A percentile compares a stretch with the other conserved stretches of the same genome.
Evolutionary conservation across 192 early-diverging fungal species (phyloP).

Genomic region (Glomus cerebriforme): DNA sequence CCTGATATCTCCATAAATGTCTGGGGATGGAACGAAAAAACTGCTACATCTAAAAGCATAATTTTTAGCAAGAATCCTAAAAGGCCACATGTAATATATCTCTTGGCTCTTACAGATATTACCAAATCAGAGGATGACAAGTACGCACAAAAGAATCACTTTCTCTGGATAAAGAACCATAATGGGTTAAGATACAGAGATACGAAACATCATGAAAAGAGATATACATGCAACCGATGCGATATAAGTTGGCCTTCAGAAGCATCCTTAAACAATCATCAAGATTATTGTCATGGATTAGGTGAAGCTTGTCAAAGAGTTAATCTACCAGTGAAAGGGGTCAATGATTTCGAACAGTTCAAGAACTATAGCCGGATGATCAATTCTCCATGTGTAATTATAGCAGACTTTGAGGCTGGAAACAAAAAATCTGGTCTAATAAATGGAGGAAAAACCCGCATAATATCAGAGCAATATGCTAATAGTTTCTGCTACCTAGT

Average conservation of each 20-base stretch:
- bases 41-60: no score
- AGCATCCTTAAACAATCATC: neutral
- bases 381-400: neutral
- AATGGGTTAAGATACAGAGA: neutral
- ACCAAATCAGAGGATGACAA: no score
- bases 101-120: no score
- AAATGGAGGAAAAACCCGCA: no score
- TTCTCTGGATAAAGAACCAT: neutral
- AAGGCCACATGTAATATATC: constrained; percentile 13
- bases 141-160: no score
- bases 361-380: neutral
- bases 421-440: no score
- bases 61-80: neutral
- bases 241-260: neutral
- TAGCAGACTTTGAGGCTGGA: neutral
- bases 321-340: neutral
- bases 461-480: no score
- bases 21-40: neutral
- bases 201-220: neutral
- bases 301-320: neutral
- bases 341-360: no score
- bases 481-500: no score
- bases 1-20: constrained; percentile 9
- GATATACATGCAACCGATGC: neutral
- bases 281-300: neutral